Percentiles rank a stretch among this genome's conserved stretches.
phyloP scores from a whole-genome alignment of 495 filamentous ascomycete species.

The Ascobolus immersus region DNA sequence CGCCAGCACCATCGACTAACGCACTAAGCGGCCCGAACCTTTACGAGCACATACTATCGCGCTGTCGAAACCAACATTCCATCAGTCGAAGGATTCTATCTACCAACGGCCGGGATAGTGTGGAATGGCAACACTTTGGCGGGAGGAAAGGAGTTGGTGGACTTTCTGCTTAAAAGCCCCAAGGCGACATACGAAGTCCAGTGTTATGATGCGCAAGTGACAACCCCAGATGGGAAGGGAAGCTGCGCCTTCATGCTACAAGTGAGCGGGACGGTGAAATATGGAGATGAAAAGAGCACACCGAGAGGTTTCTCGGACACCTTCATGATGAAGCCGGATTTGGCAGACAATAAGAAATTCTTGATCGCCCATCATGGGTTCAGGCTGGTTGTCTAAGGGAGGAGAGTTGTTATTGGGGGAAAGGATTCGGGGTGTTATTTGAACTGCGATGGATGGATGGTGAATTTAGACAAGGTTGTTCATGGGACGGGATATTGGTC shows the following conservation, averaged over 20 bases:
- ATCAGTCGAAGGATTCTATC: slow-evolving; percentile 32
- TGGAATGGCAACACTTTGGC: slow-evolving; percentile 39
- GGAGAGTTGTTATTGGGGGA: not conserved
- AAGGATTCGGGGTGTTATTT: too few species aligned
- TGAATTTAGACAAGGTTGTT: too few species aligned
- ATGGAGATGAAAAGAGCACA: slow-evolving; percentile 24
- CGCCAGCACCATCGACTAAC: too few species aligned
- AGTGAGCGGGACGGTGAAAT: slow-evolving; percentile 34
- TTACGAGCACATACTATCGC: slow-evolving; percentile 28
- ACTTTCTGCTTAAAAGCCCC: slow-evolving; percentile 38
- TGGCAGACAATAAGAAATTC: slow-evolving; percentile 10
- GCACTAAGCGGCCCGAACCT: slow-evolving; percentile 23
- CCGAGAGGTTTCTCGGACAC: slow-evolving; percentile 41
- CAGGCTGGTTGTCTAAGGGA: slow-evolving; percentile 11
- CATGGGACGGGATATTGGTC: too few species aligned
- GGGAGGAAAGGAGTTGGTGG: slow-evolving; percentile 30
- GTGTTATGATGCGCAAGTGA: slow-evolving; percentile 38
- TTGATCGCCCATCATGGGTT: slow-evolving; percentile 17
- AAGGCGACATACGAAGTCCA: slow-evolving; percentile 33
- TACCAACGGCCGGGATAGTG: slow-evolving; percentile 26
- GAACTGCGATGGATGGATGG: too few species aligned
- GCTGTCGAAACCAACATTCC: slow-evolving; percentile 30
- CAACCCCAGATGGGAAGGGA: slow-evolving; percentile 25
- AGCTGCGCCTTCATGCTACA: slow-evolving; percentile 31
- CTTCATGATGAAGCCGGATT: slow-evolving; percentile 38